phyloP scores from a whole-genome alignment of 2,329 filamentous ascomycete species.

The Penicillium sumatraense region DNA sequence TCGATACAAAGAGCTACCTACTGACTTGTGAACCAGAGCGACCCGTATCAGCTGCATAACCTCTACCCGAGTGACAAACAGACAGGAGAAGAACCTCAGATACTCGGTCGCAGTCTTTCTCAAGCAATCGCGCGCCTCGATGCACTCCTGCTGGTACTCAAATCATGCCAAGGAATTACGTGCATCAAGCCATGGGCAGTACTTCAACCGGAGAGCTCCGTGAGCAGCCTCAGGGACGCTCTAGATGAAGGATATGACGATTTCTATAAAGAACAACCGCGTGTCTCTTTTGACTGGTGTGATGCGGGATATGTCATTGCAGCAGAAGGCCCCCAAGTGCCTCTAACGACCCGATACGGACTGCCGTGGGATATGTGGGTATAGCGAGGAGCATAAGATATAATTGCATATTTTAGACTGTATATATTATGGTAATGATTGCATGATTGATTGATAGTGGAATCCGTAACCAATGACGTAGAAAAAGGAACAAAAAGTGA shows the following conservation, averaged over 20 bases:
- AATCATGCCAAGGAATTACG: conserved; percentile 42
- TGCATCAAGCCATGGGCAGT: conserved; percentile 45
- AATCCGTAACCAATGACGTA: too few relatives aligned
- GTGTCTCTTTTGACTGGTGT: conserved; percentile 40
- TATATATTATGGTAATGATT: not conserved
- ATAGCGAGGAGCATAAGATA: conserved; percentile 5
- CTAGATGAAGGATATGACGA: conserved; percentile 34
- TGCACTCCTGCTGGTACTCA: conserved; percentile 43
- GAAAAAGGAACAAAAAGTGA: too few relatives aligned
- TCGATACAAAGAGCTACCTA: not conserved
- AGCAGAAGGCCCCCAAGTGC: conserved; percentile 40
- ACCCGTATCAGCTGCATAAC: conserved; percentile 44
- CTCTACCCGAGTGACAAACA: conserved; percentile 23
- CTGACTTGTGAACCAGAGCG: conserved; percentile 28
- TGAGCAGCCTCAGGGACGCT: conserved; percentile 38
- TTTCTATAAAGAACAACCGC: conserved; percentile 39
- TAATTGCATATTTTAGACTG: too few relatives aligned
- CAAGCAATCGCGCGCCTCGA: conserved; percentile 36
- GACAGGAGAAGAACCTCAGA: not conserved
- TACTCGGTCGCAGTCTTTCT: conserved; percentile 27
- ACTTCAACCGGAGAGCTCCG: conserved; percentile 37
- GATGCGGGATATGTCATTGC: conserved; percentile 42
- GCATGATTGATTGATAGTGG: too few relatives aligned
- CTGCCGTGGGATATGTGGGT: conserved; percentile 31
- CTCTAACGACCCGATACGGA: conserved; percentile 23